Evolutionary conservation across 371 early-diverging fungal genomes (phyloP), one percentile per base, ranked within the genome.

Genomic region (Syncephalastrum monosporum): DNA sequence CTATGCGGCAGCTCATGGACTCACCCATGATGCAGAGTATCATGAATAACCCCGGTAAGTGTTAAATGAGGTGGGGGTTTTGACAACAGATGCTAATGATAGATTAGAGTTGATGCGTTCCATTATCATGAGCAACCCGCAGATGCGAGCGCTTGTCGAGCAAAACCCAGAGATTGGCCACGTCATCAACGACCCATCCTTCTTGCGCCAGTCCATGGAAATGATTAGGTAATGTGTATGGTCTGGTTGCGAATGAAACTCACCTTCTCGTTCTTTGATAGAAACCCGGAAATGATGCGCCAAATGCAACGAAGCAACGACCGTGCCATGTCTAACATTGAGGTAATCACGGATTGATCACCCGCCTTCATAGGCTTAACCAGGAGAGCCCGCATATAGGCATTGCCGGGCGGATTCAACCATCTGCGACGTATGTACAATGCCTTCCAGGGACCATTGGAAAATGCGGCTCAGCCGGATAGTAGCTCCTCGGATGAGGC

Each of bases 271-370:
- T 23, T 14, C 16, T 21, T 4, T 15, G n/a, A 42, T 63, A 77
- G 88, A 64, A 92, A 93, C 55, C 93, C 93, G 6, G 83, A 82
- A 55, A 73, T 90, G 55, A 88, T 91, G 91, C 79, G 85, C 55
- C 90, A 93, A 64, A 85, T 91, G 70, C 79, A 86, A 71, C 71
- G 92, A 64, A 91, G 90, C 72, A 91, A 91, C 62, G 94, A 93
- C 66, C 86, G 92, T 33, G 92, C 91, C 19, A 72, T 93, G 42
- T 87, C 90, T n/a, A 92, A 92, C 59, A 79, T 93, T 57, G 94
- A 93, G 64, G 76, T 83, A 72, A 55, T 23, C 14, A 3, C 24
- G 23, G n/a, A 3, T 15, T 5, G 33, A 5, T 33, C 5, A 41
- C 25, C 10, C 25, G 3, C 12, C 41, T 14, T 25, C 6, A 43